Evolutionary conservation across 1,284 basidiomycete species (phyloP), one percentile per base, ranked within the genome.

Genomic region (Fomitopsis betulina): DNA sequence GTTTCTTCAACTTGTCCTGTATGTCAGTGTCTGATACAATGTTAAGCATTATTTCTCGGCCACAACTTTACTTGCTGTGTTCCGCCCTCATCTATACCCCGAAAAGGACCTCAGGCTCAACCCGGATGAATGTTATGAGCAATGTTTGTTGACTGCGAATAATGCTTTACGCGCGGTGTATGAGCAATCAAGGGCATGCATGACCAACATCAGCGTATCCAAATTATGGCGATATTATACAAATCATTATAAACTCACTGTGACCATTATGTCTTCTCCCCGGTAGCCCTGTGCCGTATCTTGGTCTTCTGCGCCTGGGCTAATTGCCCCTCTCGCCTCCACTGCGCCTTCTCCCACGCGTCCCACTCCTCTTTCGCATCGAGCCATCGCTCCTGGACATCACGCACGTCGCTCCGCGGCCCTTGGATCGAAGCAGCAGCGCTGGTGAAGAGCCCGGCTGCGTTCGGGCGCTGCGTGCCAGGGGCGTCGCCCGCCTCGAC

Each of bases 351-450:
- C 73, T 97, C 92, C 64, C 77, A 87, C 40, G 84, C 87, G 70
- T 95, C 92, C 73, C 85, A 95, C 53, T 83, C 82, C 37, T 91
- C 89, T 59, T 78, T 80, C 6, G 86, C 84, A 65, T 94, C 91
- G 21, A 94, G 73, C 93, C 93, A 96, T 40, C 94, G 78, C 69
- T 96, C 94, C 70, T 97, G 94, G 4, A 95, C 83, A 67, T 95
- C 93, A 27, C 84, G 76, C 13, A 92, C 79, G 64, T 91, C 85
- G 49, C 80, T 80, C 35, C 79, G 76, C 1, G 79, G 73, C 3
- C 83, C 83, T 15, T 75, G 75, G 55, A 89, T 71, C 1, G 78
- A 72, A 0, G 85, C 85, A 9, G 80, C 79, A 2, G 89, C 90
- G 32, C 80, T 83, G 0, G 86, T 81, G 66, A 93, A 85, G 33